These are phyloP conservation scores for Diaporthe sp. DNA, from an alignment of 2,329 filamentous ascomycete species.

Conservation along the genomic window DNA sequence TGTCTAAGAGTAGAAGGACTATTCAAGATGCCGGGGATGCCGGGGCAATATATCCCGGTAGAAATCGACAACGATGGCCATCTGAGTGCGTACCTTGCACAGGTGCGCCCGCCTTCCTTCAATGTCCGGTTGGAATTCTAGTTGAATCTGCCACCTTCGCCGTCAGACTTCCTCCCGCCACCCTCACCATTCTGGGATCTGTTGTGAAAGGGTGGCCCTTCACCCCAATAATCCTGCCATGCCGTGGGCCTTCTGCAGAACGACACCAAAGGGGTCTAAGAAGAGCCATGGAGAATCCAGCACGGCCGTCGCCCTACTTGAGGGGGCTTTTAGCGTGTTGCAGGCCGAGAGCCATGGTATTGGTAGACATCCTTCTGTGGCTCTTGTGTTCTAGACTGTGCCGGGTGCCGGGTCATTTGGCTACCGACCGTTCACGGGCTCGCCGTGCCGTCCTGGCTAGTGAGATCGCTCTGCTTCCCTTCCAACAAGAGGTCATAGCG, in stretches of 20 bases:
- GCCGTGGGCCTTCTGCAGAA: not conserved
- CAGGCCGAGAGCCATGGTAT: not conserved
- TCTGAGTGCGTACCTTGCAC: constrained; percentile 78
- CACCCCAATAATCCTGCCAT: not conserved
- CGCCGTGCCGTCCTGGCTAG: not conserved
- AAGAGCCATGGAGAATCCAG: not conserved
- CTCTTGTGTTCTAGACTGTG: not conserved
- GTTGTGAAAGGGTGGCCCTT: not conserved
- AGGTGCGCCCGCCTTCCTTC: constrained; percentile 63
- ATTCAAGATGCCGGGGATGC: constrained; percentile 59
- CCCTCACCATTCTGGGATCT: not conserved
- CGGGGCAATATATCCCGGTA: constrained; percentile 72
- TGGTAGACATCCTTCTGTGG: not conserved
- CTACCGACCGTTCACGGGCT: not conserved
- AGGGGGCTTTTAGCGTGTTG: not conserved
- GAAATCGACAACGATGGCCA: constrained; percentile 79
- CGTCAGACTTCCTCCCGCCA: not conserved
- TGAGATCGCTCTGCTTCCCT: not conserved
- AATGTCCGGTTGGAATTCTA: constrained; percentile 50
- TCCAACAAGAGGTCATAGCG: not conserved
- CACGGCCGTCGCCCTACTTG: too few species aligned
- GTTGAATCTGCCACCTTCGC: not conserved
- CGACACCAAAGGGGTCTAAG: not conserved
- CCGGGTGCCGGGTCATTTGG: not conserved
- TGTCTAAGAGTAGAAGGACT: constrained; percentile 76